Conservation (phyloP, 1,284 basidiomycete genomes). For the Malassezia restricta region DNA sequence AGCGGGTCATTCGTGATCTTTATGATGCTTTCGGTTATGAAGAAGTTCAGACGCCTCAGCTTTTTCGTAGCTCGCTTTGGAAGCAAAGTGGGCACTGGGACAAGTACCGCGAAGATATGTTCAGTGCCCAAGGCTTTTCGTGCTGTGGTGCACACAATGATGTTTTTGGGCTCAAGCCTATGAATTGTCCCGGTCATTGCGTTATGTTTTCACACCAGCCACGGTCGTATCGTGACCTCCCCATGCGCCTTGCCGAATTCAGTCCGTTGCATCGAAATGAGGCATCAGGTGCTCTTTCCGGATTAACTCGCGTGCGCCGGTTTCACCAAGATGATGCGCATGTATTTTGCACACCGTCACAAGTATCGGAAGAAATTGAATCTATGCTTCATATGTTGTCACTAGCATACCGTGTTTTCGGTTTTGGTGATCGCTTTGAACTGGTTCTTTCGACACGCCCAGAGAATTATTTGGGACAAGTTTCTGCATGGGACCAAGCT, state of each 20-base stretch:
- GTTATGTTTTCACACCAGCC: conserved; percentile 33
- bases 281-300: conserved; percentile 33
- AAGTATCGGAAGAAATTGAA: conserved; percentile 31
- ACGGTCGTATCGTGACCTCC: conserved; percentile 37
- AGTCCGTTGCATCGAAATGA: conserved; percentile 41
- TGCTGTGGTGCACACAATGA: conserved; percentile 23
- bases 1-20: conserved; percentile 41
- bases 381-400: conserved; percentile 42
- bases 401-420: conserved; percentile 37
- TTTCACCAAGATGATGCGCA: conserved; percentile 46
- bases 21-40: conserved; percentile 42
- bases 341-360: conserved; percentile 37
- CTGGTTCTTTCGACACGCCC: conserved; percentile 43
- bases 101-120: conserved; percentile 46
- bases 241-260: conserved; percentile 39
- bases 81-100: conserved; percentile 43
- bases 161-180: conserved; percentile 40
- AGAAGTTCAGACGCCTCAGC: conserved; percentile 41
- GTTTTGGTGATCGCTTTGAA: conserved; percentile 32
- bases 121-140: conserved; percentile 35
- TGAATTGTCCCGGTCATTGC: conserved; percentile 44
- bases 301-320: conserved; percentile 35
- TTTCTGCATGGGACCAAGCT: conserved; percentile 35
- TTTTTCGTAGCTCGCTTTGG: conserved; percentile 39
- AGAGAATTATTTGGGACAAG: conserved; percentile 24